phyloP scores from a whole-genome alignment of 768 basidiomycete genomes.

The Suillus weaverae region DNA sequence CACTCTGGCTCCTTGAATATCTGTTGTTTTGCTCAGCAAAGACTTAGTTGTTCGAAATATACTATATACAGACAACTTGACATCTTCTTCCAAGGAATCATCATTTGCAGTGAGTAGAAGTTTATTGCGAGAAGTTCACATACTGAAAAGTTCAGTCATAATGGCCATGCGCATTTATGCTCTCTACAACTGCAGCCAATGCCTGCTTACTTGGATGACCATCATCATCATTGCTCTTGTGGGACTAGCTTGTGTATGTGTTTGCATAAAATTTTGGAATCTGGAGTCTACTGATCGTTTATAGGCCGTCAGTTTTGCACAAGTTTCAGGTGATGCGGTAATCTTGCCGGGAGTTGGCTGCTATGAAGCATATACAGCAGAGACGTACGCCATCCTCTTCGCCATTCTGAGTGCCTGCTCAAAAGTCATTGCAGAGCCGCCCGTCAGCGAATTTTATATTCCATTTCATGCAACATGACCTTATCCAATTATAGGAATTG shows the following conservation, averaged over 20 bases:
- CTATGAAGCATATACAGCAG: constrained; percentile 12
- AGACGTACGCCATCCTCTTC: constrained; percentile 25
- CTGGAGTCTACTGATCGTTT: neutral
- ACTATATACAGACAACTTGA: neutral
- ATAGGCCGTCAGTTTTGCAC: constrained; percentile 38
- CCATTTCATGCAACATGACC: neutral
- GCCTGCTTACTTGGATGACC: constrained; percentile 39
- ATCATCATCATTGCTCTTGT: constrained; percentile 32
- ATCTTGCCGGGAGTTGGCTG: constrained; percentile 31
- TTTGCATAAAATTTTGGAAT: neutral
- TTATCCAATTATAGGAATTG: neutral
- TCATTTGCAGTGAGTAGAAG: neutral
- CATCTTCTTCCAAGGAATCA: neutral
- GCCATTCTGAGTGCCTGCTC: constrained; percentile 35
- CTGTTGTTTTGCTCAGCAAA: neutral
- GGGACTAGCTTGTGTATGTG: constrained; percentile 38
- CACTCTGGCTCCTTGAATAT: neutral
- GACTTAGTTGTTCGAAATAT: neutral
- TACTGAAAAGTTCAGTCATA: constrained; percentile 35
- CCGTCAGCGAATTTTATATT: neutral
- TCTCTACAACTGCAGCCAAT: constrained; percentile 43
- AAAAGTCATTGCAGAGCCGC: neutral
- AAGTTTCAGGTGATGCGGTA: constrained; percentile 39
- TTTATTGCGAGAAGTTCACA: neutral
- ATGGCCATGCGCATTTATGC: constrained; percentile 51